Conservation (phyloP, 2,329 filamentous ascomycete species). For the Amesomyces nigricolor region DNA sequence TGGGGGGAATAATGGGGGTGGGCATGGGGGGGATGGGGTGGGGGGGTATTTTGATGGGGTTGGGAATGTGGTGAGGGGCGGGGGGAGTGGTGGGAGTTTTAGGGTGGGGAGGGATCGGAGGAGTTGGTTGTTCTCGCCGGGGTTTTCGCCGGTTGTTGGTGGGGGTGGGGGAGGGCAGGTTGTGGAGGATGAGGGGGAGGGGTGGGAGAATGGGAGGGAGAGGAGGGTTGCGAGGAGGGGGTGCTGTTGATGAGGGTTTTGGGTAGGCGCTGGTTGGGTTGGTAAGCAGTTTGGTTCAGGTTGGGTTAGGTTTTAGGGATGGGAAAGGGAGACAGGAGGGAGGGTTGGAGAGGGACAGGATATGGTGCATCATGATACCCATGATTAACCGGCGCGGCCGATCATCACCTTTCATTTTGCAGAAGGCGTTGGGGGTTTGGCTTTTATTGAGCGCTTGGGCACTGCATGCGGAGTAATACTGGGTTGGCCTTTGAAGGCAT, state of each 20-base stretch:
- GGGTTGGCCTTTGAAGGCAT: not conserved
- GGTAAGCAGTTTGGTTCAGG: not conserved
- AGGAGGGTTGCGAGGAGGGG: not conserved
- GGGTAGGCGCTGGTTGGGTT: not conserved
- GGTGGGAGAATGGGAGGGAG: not conserved
- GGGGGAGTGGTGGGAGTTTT: conserved; percentile 38
- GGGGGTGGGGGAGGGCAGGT: not conserved
- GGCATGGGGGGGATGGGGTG: not conserved
- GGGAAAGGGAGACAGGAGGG: not conserved
- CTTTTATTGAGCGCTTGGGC: not conserved
- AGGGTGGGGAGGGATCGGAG: conserved; percentile 52
- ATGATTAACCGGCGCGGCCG: conserved; percentile 7
- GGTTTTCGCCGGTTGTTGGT: conserved; percentile 39
- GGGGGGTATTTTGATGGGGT: conserved; percentile 45
- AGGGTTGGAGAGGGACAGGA: not conserved
- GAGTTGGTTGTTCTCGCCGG: conserved; percentile 54
- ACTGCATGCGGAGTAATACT: conserved; percentile 1
- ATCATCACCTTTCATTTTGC: not conserved
- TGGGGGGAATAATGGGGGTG: too few relatives aligned
- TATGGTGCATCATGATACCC: conserved; percentile 12
- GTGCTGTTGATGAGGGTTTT: conserved; percentile 8
- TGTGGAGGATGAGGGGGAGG: not conserved
- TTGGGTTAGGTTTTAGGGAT: not conserved
- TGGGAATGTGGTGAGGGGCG: conserved; percentile 35
- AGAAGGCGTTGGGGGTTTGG: not conserved